Percentiles rank a stretch among this genome's conserved stretches.
Evolutionary conservation across 768 basidiomycete genomes (phyloP).

Genomic region (Suillus variegatus): DNA sequence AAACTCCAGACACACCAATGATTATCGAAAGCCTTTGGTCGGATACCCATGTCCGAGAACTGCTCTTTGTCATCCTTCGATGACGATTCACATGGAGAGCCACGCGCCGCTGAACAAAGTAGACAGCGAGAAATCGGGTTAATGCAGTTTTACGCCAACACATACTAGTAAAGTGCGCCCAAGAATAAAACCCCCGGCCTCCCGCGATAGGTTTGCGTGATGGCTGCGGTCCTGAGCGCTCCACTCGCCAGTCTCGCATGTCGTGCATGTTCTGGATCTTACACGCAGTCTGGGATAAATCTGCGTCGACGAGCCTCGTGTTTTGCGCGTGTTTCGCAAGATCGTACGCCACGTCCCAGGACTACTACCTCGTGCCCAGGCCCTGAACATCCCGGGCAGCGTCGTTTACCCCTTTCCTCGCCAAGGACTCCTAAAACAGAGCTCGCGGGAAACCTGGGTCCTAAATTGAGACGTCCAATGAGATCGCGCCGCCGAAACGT

Average conservation of each 20-base stretch:
- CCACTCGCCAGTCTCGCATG: neutral
- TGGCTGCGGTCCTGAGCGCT: slow-evolving; percentile 2
- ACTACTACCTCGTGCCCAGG: slow-evolving; percentile 1
- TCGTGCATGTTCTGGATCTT: slow-evolving; percentile 1
- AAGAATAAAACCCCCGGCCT: neutral
- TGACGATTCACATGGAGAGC: neutral
- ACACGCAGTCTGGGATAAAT: neutral
- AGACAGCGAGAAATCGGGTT: neutral
- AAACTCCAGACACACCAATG: neutral
- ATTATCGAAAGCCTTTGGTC: neutral
- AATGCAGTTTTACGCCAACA: too few species aligned
- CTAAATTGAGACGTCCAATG: slow-evolving; percentile 3
- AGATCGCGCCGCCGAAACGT: neutral
- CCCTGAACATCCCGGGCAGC: neutral
- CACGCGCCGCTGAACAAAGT: neutral
- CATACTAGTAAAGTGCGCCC: neutral
- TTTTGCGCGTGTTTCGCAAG: neutral
- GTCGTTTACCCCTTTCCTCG: neutral
- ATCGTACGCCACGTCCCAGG: slow-evolving; percentile 3
- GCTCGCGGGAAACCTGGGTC: neutral
- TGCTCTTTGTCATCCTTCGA: neutral
- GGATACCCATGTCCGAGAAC: neutral
- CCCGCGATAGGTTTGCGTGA: neutral
- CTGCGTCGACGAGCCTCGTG: slow-evolving; percentile 2
- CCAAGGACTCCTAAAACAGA: neutral